These are phyloP conservation scores for Ceratobasidium sp. DNA, from an alignment of 1,284 basidiomycete genomes.

Conservation along the genomic window DNA sequence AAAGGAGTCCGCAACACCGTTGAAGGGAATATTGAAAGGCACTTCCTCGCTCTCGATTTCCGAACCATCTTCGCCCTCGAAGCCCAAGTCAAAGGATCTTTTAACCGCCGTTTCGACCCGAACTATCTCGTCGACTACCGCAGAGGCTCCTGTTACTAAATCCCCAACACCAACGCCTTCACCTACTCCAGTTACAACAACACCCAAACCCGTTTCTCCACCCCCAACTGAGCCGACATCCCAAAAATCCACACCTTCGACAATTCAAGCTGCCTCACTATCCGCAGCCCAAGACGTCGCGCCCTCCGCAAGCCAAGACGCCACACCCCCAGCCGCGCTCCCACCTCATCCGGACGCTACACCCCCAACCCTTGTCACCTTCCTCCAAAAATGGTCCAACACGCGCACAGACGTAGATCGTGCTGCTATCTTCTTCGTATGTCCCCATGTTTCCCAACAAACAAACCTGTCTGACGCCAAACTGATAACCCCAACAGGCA, in stretches of 20 bases:
- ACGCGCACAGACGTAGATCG: conserved; percentile 2
- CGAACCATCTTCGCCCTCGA: conserved; percentile 31
- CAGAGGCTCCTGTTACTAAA: conserved; percentile 1
- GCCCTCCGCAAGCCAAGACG: conserved; percentile 47
- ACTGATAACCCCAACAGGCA: conserved; percentile 49
- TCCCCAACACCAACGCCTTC: conserved; percentile 40
- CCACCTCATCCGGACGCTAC: conserved; percentile 58
- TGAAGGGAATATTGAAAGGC: conserved; percentile 31
- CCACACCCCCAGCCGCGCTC: conserved; percentile 67
- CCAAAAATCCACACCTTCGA: conserved; percentile 18
- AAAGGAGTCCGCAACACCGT: background rate
- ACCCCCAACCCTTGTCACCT: conserved; percentile 51
- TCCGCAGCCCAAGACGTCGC: background rate
- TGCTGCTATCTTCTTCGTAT: conserved; percentile 5
- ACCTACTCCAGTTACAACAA: background rate
- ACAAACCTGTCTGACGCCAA: background rate
- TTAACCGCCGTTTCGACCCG: conserved; percentile 44
- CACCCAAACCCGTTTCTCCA: background rate
- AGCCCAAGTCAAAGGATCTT: conserved; percentile 31
- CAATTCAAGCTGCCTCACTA: conserved; percentile 27
- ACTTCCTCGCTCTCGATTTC: conserved; percentile 36
- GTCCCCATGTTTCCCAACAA: background rate
- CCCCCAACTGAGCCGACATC: background rate
- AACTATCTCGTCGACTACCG: conserved; percentile 50
- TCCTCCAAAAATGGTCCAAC: conserved; percentile 54